phyloP scores from a whole-genome alignment of 2,329 filamentous ascomycete genomes.

The Thermothelomyces thermophilus region DNA sequence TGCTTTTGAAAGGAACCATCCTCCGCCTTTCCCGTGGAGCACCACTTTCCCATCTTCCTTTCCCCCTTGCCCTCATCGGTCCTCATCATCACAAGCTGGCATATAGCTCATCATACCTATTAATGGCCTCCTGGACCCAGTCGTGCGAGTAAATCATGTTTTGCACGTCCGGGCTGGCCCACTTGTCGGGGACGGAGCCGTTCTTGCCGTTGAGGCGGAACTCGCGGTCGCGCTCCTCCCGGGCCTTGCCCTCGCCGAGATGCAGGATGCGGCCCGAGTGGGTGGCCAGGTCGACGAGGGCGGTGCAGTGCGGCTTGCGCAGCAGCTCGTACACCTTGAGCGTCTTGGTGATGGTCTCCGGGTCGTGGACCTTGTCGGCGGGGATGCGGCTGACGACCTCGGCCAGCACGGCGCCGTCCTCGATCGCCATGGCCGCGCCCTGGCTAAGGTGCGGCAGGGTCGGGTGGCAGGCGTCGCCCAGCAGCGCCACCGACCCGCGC shows the following conservation, averaged over 20 bases:
- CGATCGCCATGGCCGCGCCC: conserved; percentile 62
- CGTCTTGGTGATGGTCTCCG: conserved; percentile 39
- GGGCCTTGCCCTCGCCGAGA: conserved; percentile 50
- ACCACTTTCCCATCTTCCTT: neutral
- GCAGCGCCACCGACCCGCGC: conserved; percentile 48
- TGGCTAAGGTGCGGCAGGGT: conserved; percentile 62
- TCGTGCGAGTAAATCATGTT: conserved; percentile 60
- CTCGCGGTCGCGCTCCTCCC: conserved; percentile 51
- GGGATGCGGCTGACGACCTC: conserved; percentile 42
- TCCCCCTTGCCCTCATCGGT: neutral
- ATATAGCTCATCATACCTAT: conserved; percentile 46
- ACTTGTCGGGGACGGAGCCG: conserved; percentile 56
- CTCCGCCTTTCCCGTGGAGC: too few species aligned
- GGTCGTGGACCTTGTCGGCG: conserved; percentile 26
- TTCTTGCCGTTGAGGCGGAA: conserved; percentile 46
- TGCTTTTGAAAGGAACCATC: too few species aligned
- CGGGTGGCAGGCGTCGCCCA: conserved; percentile 62
- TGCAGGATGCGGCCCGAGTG: conserved; percentile 49
- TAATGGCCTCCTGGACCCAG: conserved; percentile 48
- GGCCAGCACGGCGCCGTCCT: conserved; percentile 57
- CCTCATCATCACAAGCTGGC: conserved; percentile 28
- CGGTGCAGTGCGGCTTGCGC: conserved; percentile 48
- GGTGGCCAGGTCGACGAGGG: conserved; percentile 48
- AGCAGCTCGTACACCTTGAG: conserved; percentile 50
- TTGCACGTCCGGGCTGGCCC: conserved; percentile 64